Conservation (phyloP, 768 basidiomycete genomes). For the Boletus rex-veris region DNA sequence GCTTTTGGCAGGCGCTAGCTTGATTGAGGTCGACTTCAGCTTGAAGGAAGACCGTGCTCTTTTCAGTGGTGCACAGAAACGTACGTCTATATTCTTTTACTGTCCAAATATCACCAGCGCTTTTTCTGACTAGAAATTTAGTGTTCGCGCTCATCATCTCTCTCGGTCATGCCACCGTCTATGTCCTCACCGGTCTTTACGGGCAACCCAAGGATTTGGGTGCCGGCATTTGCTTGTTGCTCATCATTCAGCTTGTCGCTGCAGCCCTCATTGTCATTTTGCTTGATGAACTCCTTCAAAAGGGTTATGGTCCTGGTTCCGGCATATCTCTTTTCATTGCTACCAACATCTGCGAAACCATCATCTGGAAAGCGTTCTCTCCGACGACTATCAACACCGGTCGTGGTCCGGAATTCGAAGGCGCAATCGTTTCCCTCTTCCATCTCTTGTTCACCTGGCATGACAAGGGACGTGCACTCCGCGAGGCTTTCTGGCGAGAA, state of each 20-base stretch:
- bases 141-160: slow-evolving; percentile 97
- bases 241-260: slow-evolving; percentile 93
- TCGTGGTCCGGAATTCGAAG: slow-evolving; percentile 96
- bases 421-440: slow-evolving; percentile 94
- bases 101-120: not conserved
- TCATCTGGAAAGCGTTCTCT: slow-evolving; percentile 99
- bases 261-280: slow-evolving; percentile 96
- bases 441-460: slow-evolving; percentile 98
- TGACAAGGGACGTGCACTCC: slow-evolving; percentile 94
- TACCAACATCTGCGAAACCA: slow-evolving; percentile 99
- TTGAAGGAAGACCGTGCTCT: slow-evolving; percentile 96
- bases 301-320: slow-evolving; percentile 97
- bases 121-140: slow-evolving; percentile 30
- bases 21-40: slow-evolving; percentile 96
- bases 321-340: slow-evolving; percentile 99
- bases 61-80: slow-evolving; percentile 95
- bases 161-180: slow-evolving; percentile 94
- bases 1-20: slow-evolving; percentile 92
- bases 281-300: slow-evolving; percentile 97
- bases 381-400: slow-evolving; percentile 98
- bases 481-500: slow-evolving; percentile 98
- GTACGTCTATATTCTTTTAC: slow-evolving; percentile 45
- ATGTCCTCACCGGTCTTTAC: slow-evolving; percentile 95
- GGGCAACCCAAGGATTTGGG: slow-evolving; percentile 92
- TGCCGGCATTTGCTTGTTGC: slow-evolving; percentile 92